Percentiles rank a stretch among this genome's conserved stretches.
These are phyloP conservation scores for Leccinum incarnatum DNA, from an alignment of 768 basidiomycete species.

Conservation along the genomic window DNA sequence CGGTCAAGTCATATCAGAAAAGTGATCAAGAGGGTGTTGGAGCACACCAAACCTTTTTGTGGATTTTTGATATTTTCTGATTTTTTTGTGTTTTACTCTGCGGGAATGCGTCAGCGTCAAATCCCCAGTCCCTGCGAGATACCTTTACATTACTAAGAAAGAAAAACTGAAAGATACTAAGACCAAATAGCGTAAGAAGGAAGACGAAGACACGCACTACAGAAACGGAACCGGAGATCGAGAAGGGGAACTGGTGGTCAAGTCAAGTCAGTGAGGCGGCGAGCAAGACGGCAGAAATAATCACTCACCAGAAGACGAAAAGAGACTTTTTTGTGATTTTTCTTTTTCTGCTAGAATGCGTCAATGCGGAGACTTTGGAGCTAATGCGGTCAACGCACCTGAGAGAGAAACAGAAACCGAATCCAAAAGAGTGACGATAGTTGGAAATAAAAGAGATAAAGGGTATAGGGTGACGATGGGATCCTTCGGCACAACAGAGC, in stretches of 20 bases:
- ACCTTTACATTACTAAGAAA: background rate
- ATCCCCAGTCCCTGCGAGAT: background rate
- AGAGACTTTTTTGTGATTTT: background rate
- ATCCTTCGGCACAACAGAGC: background rate
- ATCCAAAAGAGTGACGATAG: background rate
- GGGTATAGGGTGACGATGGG: constrained; percentile 12
- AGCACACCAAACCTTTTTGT: background rate
- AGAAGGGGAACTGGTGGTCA: background rate
- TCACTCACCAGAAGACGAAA: background rate
- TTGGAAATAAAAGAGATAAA: background rate
- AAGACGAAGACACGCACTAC: background rate
- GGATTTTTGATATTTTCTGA: background rate
- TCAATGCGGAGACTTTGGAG: background rate
- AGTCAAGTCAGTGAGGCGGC: background rate
- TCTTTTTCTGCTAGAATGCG: background rate
- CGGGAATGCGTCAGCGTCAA: background rate
- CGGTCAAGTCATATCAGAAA: background rate
- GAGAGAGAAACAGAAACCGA: background rate
- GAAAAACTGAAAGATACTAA: background rate
- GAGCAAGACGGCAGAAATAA: background rate
- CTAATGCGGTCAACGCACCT: background rate
- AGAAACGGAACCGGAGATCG: background rate
- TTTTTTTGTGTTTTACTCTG: background rate
- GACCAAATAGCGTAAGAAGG: background rate
- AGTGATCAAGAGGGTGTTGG: background rate